Evolutionary conservation across 352 stramenopile species (phyloP), one percentile per base, ranked within the genome.

Genomic region (Stramenopiles sp.): DNA sequence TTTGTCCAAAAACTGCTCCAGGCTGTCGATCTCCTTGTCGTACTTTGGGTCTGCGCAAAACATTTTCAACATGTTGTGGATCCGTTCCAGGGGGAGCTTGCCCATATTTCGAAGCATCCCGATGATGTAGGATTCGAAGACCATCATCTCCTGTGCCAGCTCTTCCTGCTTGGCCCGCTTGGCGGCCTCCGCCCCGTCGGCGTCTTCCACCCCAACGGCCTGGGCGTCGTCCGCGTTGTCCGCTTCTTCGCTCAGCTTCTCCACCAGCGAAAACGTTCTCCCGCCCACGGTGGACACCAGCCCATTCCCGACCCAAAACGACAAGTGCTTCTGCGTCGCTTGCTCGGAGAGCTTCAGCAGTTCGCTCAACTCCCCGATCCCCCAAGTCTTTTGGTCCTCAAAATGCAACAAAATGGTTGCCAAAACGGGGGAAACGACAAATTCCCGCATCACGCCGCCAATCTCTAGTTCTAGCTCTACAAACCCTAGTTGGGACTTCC

Each of bases 391-490:
- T 68, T 91, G 86, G 36, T 96, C 90, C 77, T 94, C 89, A 78
- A 98, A 98, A 78, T 97, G 84, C 75, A 94, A 82, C 48, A 97
- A 89, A 36, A 98, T 88, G 0, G 91, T 93, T 32, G 92, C 92
- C 80, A 97, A 86, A 0, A 97, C 80, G 4, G 91, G 92, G 12
- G 89, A 92, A 0, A 96, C 94, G 0, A 79, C 89, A 75, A 89
- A 98, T 74, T 87, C 89, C 48, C 81, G 85, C 81, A 80, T 84
- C 77, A 84, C 83, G 36, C 76, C 85, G 76, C 92, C 82, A 0
- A 96, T 81, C 75, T 98, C 91, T n/a, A 97, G 87, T 43, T 92
- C 80, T 32, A 92, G 74, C 74, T 90, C 68, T 1, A 97, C 91
- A 12, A 83, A 91, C n/a, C 92, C 92, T 0, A 98, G 83, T 37